Evolutionary conservation across 768 basidiomycete genomes (phyloP), one percentile per base, ranked within the genome.

Genomic region (Austroboletus eburneus): DNA sequence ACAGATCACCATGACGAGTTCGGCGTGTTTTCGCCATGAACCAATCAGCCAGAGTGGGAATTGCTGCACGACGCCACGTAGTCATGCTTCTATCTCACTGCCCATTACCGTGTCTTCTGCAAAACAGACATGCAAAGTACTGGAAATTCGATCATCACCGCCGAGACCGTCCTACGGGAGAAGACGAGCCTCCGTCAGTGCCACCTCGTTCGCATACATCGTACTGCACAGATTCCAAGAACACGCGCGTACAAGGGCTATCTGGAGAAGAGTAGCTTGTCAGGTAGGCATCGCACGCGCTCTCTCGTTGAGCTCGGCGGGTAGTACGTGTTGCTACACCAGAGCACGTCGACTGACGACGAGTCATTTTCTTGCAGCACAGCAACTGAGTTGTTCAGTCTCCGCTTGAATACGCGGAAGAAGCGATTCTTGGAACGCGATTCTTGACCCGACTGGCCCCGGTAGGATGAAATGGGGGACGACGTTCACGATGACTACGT

Each of bases 11-110:
- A 44, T 17, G 30, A 24, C n/a, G 16, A 27, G 36, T 7, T 18
- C 23, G 53, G 50, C 38, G 21, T 41, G 46, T 46, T 54, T 54
- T 60, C 18, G 14, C 17, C 45, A 20, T 32, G 43, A 22, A 17
- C 45, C 55, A 49, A 57, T 53, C 43, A 34, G 34, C 45, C 59
- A 58, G 46, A 51, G 59, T 55, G 58, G 56, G 59, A 59, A 59
- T 40, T 20, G 36, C 30, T 38, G 39, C 27, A 39, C 37, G 39
- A 34, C 33, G 45, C 54, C 58, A 50, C 48, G 38, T 37, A 44
- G 39, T 20, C 50, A 27, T 33, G 40, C 36, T 34, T 58, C 38
- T 41, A 40, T 40, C 48, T 55, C 58, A 49, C 49, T 14, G 22
- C 33, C 58, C 52, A 51, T 17, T 18, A 46, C 48, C 34, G 35